Percentiles rank a stretch among this genome's conserved stretches.
Conservation (phyloP, 768 basidiomycete species). For the Phallus indusiatus region DNA sequence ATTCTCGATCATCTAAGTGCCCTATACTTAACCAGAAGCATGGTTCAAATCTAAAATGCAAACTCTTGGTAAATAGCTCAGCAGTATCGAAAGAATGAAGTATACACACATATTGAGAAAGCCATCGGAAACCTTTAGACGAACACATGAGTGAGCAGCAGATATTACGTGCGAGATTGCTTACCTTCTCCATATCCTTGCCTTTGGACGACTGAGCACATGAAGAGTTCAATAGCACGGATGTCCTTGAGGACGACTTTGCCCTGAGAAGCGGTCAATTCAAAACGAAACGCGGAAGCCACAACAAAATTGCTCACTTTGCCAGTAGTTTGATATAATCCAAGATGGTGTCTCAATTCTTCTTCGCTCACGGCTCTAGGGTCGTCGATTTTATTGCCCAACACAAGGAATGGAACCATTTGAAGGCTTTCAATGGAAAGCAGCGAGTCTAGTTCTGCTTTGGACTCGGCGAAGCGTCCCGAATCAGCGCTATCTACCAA, state of each 20-base stretch:
- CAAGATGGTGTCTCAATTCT: conserved; percentile 89
- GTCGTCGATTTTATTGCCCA: conserved; percentile 99
- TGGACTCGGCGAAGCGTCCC: conserved; percentile 93
- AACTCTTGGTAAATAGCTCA: background rate
- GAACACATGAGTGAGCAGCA: background rate
- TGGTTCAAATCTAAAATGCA: conserved; percentile 17
- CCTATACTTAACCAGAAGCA: too few species aligned
- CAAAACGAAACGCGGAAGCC: background rate
- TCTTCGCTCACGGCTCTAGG: conserved; percentile 96
- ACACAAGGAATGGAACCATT: conserved; percentile 95
- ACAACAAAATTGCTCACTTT: conserved; percentile 51
- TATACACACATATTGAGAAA: conserved; percentile 85
- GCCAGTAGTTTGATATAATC: conserved; percentile 98
- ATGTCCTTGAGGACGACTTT: conserved; percentile 96
- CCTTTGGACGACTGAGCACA: conserved; percentile 99
- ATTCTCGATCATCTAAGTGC: too few species aligned
- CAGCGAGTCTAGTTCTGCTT: conserved; percentile 93
- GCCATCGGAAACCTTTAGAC: conserved; percentile 76
- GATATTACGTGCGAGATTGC: conserved; percentile 10
- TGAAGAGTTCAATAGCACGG: conserved; percentile 97
- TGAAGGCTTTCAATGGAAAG: conserved; percentile 91
- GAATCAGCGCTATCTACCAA: conserved; percentile 95
- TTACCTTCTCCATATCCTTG: conserved; percentile 96
- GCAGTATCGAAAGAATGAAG: background rate
- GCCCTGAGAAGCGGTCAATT: conserved; percentile 46